Evolutionary conservation across 352 stramenopile genomes (phyloP), one percentile per base, ranked within the genome.

Genomic region (Phytophthora tentaculata): DNA sequence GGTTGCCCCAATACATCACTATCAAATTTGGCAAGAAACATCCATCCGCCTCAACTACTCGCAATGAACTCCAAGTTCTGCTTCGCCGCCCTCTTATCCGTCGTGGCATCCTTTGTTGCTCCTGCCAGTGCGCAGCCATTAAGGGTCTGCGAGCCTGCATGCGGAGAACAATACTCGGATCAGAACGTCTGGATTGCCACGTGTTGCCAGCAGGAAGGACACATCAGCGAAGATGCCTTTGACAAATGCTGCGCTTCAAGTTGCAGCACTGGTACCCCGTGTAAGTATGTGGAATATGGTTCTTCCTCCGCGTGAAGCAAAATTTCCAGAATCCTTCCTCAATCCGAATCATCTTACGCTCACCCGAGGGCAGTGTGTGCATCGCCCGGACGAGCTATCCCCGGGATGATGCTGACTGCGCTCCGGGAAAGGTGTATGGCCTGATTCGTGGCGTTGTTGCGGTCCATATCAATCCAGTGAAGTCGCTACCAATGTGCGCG

Each of bases 181-280:
- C 0, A 39, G 32, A 39, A 39, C 10, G 10, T 14, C 32, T 39
- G 10, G 6, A 39, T 39, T 9, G 32, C 32, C 32, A 39, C 32
- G 32, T 39, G 32, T 9, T 39, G 32, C 32, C 32, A 39, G 32
- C 32, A 39, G 10, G 10, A 39, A 10, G 32, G 32, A 5, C 32
- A 39, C 14, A 39, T 9, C 32, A 39, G 32, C 32, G n/a, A 70
- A 50, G 20, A 28, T 61, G 9, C 4, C 13, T 56, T 52, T 37
- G 26, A 39, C 10, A 39, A 39, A 39, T 39, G 32, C 32, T 39
- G 32, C 10, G 32, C 32, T 3, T 39, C 32, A 9, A 39, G 32
- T 39, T 39, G 32, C 32, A 39, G 32, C 32, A 39, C 32, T 9
- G 6, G 10, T 2, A 39, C 6, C 10, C 32, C 32, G 10, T 39